Conservation (phyloP, 2,329 filamentous ascomycete genomes). For the Cladobotryum protrusum region DNA sequence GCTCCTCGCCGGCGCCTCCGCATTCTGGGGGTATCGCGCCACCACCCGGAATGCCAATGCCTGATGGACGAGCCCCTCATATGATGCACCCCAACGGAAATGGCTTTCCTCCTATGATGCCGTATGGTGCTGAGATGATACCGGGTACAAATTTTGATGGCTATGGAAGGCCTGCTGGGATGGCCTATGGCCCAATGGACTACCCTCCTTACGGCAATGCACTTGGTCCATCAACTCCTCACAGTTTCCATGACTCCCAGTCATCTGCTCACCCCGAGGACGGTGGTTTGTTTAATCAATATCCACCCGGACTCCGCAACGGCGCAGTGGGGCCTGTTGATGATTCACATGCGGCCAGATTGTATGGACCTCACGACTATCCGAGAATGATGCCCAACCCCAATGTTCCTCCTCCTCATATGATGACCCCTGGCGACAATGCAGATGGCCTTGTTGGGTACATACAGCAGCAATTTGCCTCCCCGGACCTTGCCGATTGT, state of each 20-base stretch:
- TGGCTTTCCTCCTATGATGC: constrained; percentile 33
- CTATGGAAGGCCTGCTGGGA: constrained; percentile 31
- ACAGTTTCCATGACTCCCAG: constrained; percentile 58
- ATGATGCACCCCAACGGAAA: constrained; percentile 25
- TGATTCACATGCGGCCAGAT: constrained; percentile 25
- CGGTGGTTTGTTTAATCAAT: constrained; percentile 35
- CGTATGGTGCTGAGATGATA: constrained; percentile 29
- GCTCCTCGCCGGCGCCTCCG: constrained; percentile 51
- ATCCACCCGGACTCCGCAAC: constrained; percentile 33
- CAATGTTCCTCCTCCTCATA: constrained; percentile 21
- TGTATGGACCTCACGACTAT: constrained; percentile 26
- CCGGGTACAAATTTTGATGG: constrained; percentile 30
- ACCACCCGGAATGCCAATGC: constrained; percentile 39
- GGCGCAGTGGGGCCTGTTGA: constrained; percentile 25
- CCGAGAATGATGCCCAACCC: constrained; percentile 28
- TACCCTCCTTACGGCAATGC: constrained; percentile 29
- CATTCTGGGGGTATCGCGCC: constrained; percentile 41
- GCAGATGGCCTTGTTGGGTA: constrained; percentile 34
- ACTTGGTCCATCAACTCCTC: constrained; percentile 51
- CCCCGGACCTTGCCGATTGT: constrained; percentile 35
- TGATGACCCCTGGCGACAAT: constrained; percentile 23
- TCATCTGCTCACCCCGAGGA: constrained; percentile 46
- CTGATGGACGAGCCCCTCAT: constrained; percentile 28
- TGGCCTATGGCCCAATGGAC: constrained; percentile 30
- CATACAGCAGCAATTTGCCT: constrained; percentile 31